Conservation (phyloP, 2,329 filamentous ascomycete species). For the Monilinia aucupariae region DNA sequence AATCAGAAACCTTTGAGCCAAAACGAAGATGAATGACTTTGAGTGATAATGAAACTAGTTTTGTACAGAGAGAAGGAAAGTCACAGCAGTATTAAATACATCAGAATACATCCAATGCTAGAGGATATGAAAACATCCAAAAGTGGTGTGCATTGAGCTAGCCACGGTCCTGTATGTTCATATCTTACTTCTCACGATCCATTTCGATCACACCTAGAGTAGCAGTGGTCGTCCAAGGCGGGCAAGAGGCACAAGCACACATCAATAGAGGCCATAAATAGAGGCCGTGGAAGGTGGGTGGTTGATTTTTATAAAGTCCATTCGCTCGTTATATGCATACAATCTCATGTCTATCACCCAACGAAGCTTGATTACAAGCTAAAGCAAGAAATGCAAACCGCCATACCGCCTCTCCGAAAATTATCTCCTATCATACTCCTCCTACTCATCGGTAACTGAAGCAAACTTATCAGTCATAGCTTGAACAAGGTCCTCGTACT, state of each 20-base stretch:
- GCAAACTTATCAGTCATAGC: slow-evolving; percentile 97
- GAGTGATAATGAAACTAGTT: too few relatives aligned
- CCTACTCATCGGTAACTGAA: slow-evolving; percentile 86
- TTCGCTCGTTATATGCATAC: slow-evolving; percentile 28
- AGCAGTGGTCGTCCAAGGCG: neutral
- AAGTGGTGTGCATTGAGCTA: neutral
- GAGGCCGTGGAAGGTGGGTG: neutral
- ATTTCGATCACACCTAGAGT: neutral
- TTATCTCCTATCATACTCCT: slow-evolving; percentile 2
- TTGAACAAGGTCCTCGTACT: slow-evolving; percentile 91
- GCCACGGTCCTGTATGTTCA: neutral
- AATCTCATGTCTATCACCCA: slow-evolving; percentile 25
- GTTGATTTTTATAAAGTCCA: neutral
- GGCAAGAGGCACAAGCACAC: neutral
- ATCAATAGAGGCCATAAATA: neutral
- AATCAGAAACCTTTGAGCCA: neutral
- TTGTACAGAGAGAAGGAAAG: too few relatives aligned
- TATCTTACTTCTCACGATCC: neutral
- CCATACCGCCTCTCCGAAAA: slow-evolving; percentile 14
- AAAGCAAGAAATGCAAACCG: slow-evolving; percentile 25
- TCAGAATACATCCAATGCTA: neutral
- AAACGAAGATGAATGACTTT: too few relatives aligned
- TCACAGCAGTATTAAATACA: too few relatives aligned
- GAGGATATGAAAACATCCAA: neutral
- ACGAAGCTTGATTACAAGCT: slow-evolving; percentile 22